These are phyloP conservation scores for Microcyclosporella mali DNA, from an alignment of 2,329 filamentous ascomycete genomes.

Conservation along the genomic window DNA sequence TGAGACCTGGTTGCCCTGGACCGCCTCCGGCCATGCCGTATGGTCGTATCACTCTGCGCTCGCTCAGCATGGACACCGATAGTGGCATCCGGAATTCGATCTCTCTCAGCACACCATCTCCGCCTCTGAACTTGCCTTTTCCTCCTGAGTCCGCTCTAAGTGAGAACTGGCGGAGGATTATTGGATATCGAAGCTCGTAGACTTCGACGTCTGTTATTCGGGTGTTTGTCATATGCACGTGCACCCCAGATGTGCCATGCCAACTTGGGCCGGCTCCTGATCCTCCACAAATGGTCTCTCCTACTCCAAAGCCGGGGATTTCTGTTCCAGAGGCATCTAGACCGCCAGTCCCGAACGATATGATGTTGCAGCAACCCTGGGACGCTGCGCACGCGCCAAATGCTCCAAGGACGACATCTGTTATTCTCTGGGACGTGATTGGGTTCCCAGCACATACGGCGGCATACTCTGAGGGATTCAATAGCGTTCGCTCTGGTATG, in stretches of 20 bases:
- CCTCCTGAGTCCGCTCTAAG: constrained; percentile 30
- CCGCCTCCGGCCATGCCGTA: constrained; percentile 32
- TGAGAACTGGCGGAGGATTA: constrained; percentile 30
- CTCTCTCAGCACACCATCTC: constrained; percentile 29
- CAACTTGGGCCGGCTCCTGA: constrained; percentile 30
- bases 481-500: constrained; percentile 25
- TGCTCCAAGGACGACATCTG: constrained; percentile 29
- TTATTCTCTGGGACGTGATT: constrained; percentile 30
- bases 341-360: constrained; percentile 28
- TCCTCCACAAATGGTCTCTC: constrained; percentile 35
- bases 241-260: constrained; percentile 31
- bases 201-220: constrained; percentile 34
- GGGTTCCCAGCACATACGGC: constrained; percentile 30
- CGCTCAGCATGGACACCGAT: constrained; percentile 28
- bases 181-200: constrained; percentile 32
- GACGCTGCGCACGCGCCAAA: constrained; percentile 29
- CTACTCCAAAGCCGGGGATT: constrained; percentile 29
- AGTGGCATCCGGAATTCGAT: constrained; percentile 29
- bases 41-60: constrained; percentile 29
- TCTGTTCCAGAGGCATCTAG: constrained; percentile 17
- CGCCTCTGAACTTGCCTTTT: constrained; percentile 25
- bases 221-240: constrained; percentile 36
- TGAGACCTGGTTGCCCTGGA: constrained; percentile 29
- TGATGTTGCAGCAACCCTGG: constrained; percentile 30
- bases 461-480: constrained; percentile 25